Conservation (phyloP, 768 basidiomycete species). For the Tricholoma saponaceum region DNA sequence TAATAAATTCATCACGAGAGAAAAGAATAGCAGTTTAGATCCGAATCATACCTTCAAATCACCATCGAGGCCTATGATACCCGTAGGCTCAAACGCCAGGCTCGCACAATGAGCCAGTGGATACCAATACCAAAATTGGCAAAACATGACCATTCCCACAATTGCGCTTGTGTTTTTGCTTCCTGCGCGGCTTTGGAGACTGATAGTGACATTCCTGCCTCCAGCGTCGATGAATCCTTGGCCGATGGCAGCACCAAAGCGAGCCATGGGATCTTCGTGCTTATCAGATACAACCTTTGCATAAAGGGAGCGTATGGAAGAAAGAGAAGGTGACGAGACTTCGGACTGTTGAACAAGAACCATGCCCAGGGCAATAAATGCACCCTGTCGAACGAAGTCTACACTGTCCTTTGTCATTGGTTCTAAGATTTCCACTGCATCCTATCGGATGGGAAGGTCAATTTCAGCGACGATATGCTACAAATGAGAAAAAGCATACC, state of each 20-base stretch:
- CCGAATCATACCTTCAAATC: conserved; percentile 65
- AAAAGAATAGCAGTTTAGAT: neutral
- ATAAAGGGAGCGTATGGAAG: conserved; percentile 79
- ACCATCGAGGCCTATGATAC: conserved; percentile 86
- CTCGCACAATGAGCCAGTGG: conserved; percentile 92
- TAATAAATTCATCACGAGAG: conserved; percentile 25
- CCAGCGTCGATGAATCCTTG: conserved; percentile 98
- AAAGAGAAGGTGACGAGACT: conserved; percentile 77
- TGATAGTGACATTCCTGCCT: conserved; percentile 94
- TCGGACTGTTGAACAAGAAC: conserved; percentile 96
- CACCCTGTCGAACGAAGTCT: conserved; percentile 98
- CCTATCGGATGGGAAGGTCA: conserved; percentile 39
- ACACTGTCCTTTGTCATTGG: conserved; percentile 98
- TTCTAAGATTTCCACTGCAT: conserved; percentile 94
- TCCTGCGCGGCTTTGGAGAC: conserved; percentile 88
- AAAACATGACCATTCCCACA: conserved; percentile 97
- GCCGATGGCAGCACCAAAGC: conserved; percentile 93
- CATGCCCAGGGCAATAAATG: conserved; percentile 94
- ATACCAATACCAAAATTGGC: conserved; percentile 99
- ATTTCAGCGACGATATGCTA: neutral
- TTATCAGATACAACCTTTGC: conserved; percentile 90
- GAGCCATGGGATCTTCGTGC: conserved; percentile 98
- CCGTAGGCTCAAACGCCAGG: conserved; percentile 92
- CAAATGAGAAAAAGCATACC: conserved; percentile 35
- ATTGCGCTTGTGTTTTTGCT: conserved; percentile 91